Base-by-base conservation (phyloP, 1,139 yeast genomes). In the Geotrichum klebahnii region DNA sequence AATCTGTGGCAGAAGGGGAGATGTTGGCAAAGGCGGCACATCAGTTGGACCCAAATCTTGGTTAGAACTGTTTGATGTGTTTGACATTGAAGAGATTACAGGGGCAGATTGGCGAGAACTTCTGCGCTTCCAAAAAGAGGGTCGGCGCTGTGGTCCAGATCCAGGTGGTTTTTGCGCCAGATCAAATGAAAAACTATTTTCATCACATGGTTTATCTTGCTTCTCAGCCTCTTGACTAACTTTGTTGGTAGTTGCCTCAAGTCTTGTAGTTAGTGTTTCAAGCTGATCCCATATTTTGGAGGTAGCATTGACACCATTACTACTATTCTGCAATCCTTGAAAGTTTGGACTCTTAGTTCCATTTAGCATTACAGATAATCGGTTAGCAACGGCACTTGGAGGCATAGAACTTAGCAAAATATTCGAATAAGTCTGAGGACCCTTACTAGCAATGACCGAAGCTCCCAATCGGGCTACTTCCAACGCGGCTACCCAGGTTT, bases 401-500 rank as follows among this genome's bases (percentile, higher is more conserved):
- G 40, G 24, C 39, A 33, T 24, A 14, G 38, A 33, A 20, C 28
- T 14, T 14, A 40, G 16, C 28, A 40, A 10, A 2, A 6, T 19
- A 10, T 40, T n/a, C 14, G 44, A 40, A 17, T 40, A 40, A 8
- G 28, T 28, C 26, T 29, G 44, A 8, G 44, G 36, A 16, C 36
- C 31, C 14, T 26, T 38, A 5, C 31, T 22, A 8, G 44, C 44
- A 22, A 37, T 37, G 10, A 26, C 36, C 5, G 44, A 23, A 19
- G 44, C 35, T 3, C 44, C 44, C 28, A 40, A 20, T 16, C 62
- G 50, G 44, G 79, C 68, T 38, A 69, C 68, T 58, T 82, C 81
- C 57, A 89, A 77, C 0, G 96, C 95, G 45, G 80, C 76, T 8
- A 85, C 79, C 98, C 98, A 92, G 6, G 80, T 75, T 41, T 79